A percentile compares a stretch with the other conserved stretches of the same genome.
phyloP scores from a whole-genome alignment of 805 yeast genomes.

The Yarrowia alimentaria region DNA sequence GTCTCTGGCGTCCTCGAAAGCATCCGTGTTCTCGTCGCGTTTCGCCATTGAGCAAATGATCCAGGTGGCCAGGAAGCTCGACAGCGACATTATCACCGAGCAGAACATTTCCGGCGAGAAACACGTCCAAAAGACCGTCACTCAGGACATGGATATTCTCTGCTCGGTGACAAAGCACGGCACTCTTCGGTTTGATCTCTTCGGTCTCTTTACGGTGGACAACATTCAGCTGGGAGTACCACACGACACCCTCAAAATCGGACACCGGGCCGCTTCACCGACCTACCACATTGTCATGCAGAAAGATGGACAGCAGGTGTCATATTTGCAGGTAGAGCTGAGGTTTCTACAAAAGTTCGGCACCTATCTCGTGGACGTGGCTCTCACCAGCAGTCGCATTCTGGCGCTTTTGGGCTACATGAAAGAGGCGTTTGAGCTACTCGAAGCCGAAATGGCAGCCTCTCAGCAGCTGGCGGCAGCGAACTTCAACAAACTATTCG shows the following conservation, averaged over 20 bases:
- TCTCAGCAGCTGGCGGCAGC: conserved; percentile 37
- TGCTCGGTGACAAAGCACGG: conserved; percentile 6
- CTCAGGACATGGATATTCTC: conserved; percentile 8
- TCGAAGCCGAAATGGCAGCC: conserved; percentile 38
- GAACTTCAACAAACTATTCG: conserved; percentile 21
- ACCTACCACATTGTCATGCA: conserved; percentile 14
- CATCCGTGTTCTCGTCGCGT: conserved; percentile 14
- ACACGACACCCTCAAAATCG: conserved; percentile 11
- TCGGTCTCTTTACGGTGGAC: conserved; percentile 14
- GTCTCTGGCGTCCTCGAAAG: conserved; percentile 16
- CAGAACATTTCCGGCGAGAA: background rate
- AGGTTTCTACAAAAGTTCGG: conserved; percentile 28
- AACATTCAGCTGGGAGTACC: conserved; percentile 3
- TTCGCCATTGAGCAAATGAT: conserved; percentile 27
- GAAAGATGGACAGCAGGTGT: conserved; percentile 22
- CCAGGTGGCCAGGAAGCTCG: conserved; percentile 14
- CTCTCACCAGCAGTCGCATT: conserved; percentile 42
- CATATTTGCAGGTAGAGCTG: conserved; percentile 17
- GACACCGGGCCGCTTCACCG: conserved; percentile 7
- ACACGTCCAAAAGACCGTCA: background rate
- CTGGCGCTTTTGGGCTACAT: conserved; percentile 40
- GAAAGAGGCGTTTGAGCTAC: conserved; percentile 36
- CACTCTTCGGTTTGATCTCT: conserved; percentile 3
- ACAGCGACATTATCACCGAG: conserved; percentile 8
- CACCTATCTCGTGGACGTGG: conserved; percentile 32